Percentiles rank a stretch among this genome's conserved stretches.
phyloP scores from a whole-genome alignment of 2,329 filamentous ascomycete genomes.

The Paracoccidioides brasiliensis region DNA sequence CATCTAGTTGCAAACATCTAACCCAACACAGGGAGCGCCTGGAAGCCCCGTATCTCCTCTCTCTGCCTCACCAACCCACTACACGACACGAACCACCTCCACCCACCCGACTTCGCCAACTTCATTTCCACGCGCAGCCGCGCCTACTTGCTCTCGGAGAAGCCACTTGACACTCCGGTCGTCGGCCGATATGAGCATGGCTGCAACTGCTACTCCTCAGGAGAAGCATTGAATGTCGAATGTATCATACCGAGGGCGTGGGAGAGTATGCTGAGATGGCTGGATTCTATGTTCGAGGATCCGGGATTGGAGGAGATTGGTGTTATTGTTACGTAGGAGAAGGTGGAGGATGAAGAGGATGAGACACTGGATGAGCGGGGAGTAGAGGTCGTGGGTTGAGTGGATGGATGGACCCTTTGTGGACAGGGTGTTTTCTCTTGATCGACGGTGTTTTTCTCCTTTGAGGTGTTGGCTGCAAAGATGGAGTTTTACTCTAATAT shows the following conservation, averaged over 20 bases:
- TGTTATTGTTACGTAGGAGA: constrained; percentile 2
- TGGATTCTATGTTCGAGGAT: constrained; percentile 28
- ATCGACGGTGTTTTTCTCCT: background rate
- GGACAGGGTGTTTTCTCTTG: background rate
- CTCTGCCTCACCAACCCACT: constrained; percentile 29
- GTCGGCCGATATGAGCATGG: constrained; percentile 44
- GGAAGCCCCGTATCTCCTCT: constrained; percentile 27
- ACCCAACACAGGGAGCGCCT: constrained; percentile 24
- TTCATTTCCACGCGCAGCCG: constrained; percentile 43
- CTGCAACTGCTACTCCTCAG: constrained; percentile 57
- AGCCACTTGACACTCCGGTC: constrained; percentile 42
- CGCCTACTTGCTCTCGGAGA: constrained; percentile 44
- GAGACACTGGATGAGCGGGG: background rate
- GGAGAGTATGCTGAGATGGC: constrained; percentile 45
- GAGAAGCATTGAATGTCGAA: constrained; percentile 47
- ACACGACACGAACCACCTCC: constrained; percentile 19
- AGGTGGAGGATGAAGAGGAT: background rate
- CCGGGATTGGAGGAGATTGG: constrained; percentile 12
- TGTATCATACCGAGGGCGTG: constrained; percentile 47
- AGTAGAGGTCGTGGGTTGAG: background rate
- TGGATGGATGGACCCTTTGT: background rate
- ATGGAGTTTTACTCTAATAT: background rate
- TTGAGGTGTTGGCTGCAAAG: background rate
- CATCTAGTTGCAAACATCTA: background rate
- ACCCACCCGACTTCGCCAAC: constrained; percentile 16